Percentiles rank a stretch among this genome's conserved stretches.
Evolutionary conservation across 352 stramenopile species (phyloP).

Genomic region (Pythium angustatum): DNA sequence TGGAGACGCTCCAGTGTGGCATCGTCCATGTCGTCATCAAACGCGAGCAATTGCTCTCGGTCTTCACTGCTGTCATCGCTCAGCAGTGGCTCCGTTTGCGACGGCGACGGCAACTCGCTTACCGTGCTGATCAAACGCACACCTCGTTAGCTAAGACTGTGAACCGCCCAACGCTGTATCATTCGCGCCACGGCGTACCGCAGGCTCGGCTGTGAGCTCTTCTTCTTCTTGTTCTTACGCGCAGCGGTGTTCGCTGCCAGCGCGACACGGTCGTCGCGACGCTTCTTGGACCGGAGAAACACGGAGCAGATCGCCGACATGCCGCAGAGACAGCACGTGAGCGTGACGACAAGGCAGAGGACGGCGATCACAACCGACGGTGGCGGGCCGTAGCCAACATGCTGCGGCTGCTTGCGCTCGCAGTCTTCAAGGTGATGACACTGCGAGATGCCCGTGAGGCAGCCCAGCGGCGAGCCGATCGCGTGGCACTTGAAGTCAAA

Average conservation of each 20-base stretch:
- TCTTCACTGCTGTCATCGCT: conserved; percentile 39
- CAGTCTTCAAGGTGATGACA: conserved; percentile 87
- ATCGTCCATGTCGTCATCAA: conserved; percentile 62
- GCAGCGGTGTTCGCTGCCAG: background rate
- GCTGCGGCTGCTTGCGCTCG: conserved; percentile 65
- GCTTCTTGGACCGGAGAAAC: conserved; percentile 40
- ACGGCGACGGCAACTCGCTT: conserved; percentile 37
- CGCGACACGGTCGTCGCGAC: conserved; percentile 16
- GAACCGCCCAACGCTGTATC: background rate
- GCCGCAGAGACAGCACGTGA: conserved; percentile 83
- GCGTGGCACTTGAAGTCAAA: conserved; percentile 83
- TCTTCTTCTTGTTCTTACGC: conserved; percentile 33
- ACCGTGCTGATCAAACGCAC: conserved; percentile 20
- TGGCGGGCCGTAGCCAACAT: conserved; percentile 80
- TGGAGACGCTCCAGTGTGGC: conserved; percentile 53
- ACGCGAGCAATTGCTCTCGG: conserved; percentile 45
- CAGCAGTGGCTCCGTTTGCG: conserved; percentile 59
- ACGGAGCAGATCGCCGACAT: conserved; percentile 77
- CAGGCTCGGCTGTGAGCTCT: conserved; percentile 24
- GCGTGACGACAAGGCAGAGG: conserved; percentile 74
- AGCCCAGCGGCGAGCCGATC: conserved; percentile 69
- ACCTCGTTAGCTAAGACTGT: too few relatives aligned
- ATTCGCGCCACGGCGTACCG: too few relatives aligned
- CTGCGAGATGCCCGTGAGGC: conserved; percentile 65
- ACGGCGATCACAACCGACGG: conserved; percentile 83